A percentile compares a stretch with the other conserved stretches of the same genome.
Conservation (phyloP, 176 grass and related monocot species). For the Phoenix dactylifera region DNA sequence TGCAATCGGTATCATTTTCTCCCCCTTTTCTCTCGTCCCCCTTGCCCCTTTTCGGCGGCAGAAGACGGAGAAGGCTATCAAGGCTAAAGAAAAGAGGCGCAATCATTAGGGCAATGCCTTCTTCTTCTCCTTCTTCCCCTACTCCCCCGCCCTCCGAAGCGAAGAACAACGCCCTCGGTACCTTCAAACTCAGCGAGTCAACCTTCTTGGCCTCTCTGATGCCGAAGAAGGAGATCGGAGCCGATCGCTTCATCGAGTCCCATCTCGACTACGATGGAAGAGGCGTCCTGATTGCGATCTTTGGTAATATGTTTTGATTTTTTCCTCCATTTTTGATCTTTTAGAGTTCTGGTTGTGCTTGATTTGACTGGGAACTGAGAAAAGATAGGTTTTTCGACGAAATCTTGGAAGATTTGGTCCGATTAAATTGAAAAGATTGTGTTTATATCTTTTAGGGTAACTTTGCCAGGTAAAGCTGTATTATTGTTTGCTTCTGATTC, state of each 20-base stretch:
- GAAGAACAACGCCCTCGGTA: background rate
- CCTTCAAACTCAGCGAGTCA: constrained; percentile 52
- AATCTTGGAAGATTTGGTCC: too few species aligned
- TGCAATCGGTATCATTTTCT: too few species aligned
- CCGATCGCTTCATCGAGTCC: constrained; percentile 78
- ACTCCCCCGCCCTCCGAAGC: constrained; percentile 23
- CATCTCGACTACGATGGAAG: constrained; percentile 72
- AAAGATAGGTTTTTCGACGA: too few species aligned
- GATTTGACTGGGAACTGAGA: constrained; percentile 17
- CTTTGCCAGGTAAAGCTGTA: too few species aligned
- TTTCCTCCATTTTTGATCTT: background rate
- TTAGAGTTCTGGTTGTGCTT: constrained; percentile 5
- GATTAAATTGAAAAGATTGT: too few species aligned
- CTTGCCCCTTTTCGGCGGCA: background rate
- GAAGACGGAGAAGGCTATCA: background rate
- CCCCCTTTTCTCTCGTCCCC: too few species aligned
- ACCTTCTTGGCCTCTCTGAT: constrained; percentile 89
- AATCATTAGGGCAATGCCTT: constrained; percentile 45
- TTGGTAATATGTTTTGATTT: constrained; percentile 35
- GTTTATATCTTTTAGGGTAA: too few species aligned
- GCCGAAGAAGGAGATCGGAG: constrained; percentile 98
- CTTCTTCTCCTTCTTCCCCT: constrained; percentile 28
- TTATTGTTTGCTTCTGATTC: too few species aligned
- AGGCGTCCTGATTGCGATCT: constrained; percentile 82
- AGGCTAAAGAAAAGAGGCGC: constrained; percentile 14